phyloP scores from a whole-genome alignment of 148 eudicot species.

The Fagopyrum homotropicum region DNA sequence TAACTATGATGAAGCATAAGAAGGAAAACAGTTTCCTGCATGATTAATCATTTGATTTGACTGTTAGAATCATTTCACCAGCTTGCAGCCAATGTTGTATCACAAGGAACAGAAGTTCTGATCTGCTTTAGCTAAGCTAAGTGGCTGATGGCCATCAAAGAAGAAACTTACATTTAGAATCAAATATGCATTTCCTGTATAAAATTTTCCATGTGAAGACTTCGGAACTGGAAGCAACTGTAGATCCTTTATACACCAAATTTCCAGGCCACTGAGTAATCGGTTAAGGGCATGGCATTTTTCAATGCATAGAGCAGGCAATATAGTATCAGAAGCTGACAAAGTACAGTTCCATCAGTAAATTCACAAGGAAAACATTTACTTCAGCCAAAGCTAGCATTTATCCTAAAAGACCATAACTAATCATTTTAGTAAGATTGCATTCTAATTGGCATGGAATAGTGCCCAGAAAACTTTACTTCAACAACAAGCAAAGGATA shows the following conservation, averaged over 20 bases:
- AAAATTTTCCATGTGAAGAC: conserved; percentile 55
- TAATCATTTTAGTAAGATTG: neutral
- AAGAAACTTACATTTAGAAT: conserved; percentile 49
- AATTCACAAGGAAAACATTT: neutral
- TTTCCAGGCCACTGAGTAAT: conserved; percentile 44
- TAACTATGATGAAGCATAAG: neutral
- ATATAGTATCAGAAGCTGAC: neutral
- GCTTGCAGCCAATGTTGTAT: neutral
- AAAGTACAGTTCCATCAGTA: neutral
- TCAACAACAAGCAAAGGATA: conserved; percentile 23
- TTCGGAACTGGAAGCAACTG: conserved; percentile 46
- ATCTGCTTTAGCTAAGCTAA: neutral
- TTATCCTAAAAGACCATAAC: neutral
- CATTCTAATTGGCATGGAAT: neutral
- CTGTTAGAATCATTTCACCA: neutral
- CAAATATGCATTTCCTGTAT: conserved; percentile 58
- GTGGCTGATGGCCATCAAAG: neutral
- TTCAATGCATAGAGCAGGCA: neutral
- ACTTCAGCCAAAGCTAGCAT: neutral
- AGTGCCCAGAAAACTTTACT: neutral
- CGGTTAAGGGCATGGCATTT: conserved; percentile 23
- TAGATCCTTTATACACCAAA: conserved; percentile 58
- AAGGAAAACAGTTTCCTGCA: neutral
- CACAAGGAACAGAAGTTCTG: neutral
- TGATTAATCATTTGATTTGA: neutral